Base-by-base conservation (phyloP, 805 yeast genomes). In the Monosporozyma unispora region DNA sequence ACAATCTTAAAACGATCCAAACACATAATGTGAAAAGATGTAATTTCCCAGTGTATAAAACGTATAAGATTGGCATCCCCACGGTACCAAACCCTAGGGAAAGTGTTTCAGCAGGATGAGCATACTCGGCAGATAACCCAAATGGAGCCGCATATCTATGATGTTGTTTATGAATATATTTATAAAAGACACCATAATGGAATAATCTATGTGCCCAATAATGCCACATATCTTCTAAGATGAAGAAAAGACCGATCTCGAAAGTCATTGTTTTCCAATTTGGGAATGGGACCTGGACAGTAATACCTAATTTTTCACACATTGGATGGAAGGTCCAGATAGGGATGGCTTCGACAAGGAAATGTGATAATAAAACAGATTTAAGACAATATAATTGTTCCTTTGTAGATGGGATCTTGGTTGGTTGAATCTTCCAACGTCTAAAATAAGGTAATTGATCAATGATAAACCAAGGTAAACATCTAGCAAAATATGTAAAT, bases 131-230 rank as follows among this genome's bases (percentile, higher is more conserved):
- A 52, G 98, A 83, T 51, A 91, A 72, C 37, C 99, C 99, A 63
- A 91, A 91, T 44, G 99, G 99, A 43, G 98, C 97, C 21, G 97
- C 96, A 67, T 90, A 91, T 68, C 90, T 82, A 73, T 91, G 99
- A 70, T 91, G 99, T 75, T 89, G 96, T 73, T 91, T 91, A 76
- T 91, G 99, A 59, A 91, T 87, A 68, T 83, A 79, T 72, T 86
- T 88, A 79, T 91, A 91, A 67, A 93, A 86, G 53, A 80, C 76
- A 48, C 95, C 95, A 66, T 81, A 79, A 69, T 91, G 99, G 69
- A 91, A 81, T 37, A 82, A 77, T 62, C 98, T 81, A 70, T 91
- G 99, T 66, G 85, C 83, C 85, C 93, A 85, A 75, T 91, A 91
- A 70, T 91, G 99, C 98, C 97, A 93, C 55, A 87, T 74, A 66